Evolutionary conservation across 1,139 yeast genomes (phyloP), one percentile per base, ranked within the genome.

Genomic region (Saccharomyces hybrid): DNA sequence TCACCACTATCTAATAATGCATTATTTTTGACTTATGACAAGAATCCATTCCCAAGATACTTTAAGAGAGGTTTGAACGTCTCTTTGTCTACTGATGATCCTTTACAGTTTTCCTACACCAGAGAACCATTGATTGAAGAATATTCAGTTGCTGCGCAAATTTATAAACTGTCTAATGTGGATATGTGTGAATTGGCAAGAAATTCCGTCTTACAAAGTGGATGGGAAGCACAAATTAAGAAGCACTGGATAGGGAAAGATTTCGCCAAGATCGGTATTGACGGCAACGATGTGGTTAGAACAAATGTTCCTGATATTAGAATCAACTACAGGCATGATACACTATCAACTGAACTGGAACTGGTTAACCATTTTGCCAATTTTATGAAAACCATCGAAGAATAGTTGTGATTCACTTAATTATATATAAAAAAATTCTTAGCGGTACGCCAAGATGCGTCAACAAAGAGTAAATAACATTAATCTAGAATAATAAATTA

Each of bases 121-220:
- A 84, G 95, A 63, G 99, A 93, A 66, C 98, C 99, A n/a, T 78
- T 93, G 64, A 93, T 93, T 63, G 99, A 93, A 70, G 99, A 93
- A 70, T 93, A 91, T 70, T 88, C 97, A 1, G 97, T 93, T 34
- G 99, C 99, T 3, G 97, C 97, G 0, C 98, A 93, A 71, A 93
- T 93, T 62, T 93, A 91, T 77, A 90, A 93, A 68, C 77, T 93
- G 47, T 88, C 96, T 0, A 83, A 90, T 55, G 98, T 91, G 26
- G 99, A 93, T 71, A 88, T 95, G 95, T 93, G 98, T 70, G 99
- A 93, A 70, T 69, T 86, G 58, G 91, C 91, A 0, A 78, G 83
- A 58, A 84, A 84, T 69, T 90, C 98, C 0, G 98, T 91, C 3
- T 72, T 79, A 52, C 97, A 91, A 75, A 84, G 95, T 61, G 99